Base-by-base conservation (phyloP, 1,139 yeast genomes). In the Geotrichum siamense region DNA sequence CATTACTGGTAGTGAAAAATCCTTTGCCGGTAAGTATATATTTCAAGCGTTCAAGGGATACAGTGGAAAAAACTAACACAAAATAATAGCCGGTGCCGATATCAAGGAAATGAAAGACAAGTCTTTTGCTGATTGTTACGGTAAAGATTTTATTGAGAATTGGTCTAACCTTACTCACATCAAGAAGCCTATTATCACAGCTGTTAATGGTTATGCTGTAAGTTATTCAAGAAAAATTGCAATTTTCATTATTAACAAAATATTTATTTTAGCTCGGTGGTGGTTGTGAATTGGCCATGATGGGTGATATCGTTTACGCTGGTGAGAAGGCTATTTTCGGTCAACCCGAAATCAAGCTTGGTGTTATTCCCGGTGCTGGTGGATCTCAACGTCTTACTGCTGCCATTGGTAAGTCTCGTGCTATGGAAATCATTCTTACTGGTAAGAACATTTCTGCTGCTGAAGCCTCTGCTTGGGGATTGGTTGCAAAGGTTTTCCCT, bases 231-330 rank as follows among this genome's bases (percentile, higher is more conserved):
- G 5, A 17, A 1, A 19, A 13, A 15, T 52, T 13, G 2, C 15
- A 10, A 23, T 28, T 32, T 32, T 2, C 15, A 23, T 28, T 17
- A 15, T 21, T 17, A 31, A 23, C 10, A 23, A 29, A 9, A 8
- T 21, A 19, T 15, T 9, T 38, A 12, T 25, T 13, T 17, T 27
- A 44, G 48, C 63, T 73, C 12, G 78, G 78, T 27, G 78, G 78
- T 30, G 78, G 78, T 12, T 72, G 75, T 50, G 78, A 73, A 53
- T 55, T 73, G 39, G 77, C 78, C 25, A 71, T 73, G 76, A 63
- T 65, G 64, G 67, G 72, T 30, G 78, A 73, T 52, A 68, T 73
- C 48, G 59, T 73, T 43, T 72, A 73, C 48, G 74, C 74, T 23
- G 73, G 76, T 19, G 69, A 67, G 30, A 62, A 61, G 50, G 75